Conservation (phyloP, 176 grass and related monocot genomes). For the Cymbopogon citratus region DNA sequence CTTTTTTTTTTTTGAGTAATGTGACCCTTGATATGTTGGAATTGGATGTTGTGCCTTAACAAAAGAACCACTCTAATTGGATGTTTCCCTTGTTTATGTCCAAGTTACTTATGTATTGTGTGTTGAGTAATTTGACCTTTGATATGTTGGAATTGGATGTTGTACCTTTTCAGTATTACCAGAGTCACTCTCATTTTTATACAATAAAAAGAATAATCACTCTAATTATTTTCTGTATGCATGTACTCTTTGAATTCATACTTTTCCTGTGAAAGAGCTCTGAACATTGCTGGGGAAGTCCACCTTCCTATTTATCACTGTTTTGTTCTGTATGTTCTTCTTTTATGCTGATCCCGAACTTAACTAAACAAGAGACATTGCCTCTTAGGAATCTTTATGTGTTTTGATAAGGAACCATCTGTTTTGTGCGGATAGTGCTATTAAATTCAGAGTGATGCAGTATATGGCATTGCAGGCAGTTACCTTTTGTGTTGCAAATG, state of each 20-base stretch:
- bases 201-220: not conserved
- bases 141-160: not conserved
- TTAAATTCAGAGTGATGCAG: conserved; percentile 14
- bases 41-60: not conserved
- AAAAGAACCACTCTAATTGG: too few relatives aligned
- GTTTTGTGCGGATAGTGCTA: not conserved
- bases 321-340: conserved; percentile 15
- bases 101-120: too few relatives aligned
- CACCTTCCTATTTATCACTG: not conserved
- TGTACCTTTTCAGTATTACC: not conserved
- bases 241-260: not conserved
- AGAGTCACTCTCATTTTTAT: not conserved
- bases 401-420: not conserved
- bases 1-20: not conserved
- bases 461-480: not conserved
- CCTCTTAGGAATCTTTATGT: not conserved
- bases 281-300: conserved; percentile 1
- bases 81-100: too few relatives aligned
- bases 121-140: not conserved
- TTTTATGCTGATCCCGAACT: not conserved
- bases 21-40: not conserved
- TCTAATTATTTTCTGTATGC: not conserved
- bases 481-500: not conserved
- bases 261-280: not conserved
- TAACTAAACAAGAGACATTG: not conserved